Evolutionary conservation across 768 basidiomycete genomes (phyloP).

Genomic region (Dioszegia crocea): DNA sequence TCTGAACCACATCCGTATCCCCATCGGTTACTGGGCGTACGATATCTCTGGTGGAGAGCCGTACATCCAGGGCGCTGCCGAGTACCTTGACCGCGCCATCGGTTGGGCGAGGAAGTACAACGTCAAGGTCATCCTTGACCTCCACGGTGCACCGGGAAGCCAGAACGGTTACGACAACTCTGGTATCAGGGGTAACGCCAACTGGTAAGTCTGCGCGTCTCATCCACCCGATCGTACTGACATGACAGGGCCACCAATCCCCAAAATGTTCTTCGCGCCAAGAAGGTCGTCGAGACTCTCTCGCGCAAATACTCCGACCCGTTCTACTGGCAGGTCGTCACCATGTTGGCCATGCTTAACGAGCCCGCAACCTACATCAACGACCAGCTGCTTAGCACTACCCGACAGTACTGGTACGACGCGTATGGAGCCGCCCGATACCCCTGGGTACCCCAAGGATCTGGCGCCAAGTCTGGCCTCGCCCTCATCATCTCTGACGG

Average conservation of each 20-base stretch:
- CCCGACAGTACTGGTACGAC: constrained; percentile 44
- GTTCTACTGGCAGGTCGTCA: constrained; percentile 44
- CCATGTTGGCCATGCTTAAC: constrained; percentile 46
- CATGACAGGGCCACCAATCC: constrained; percentile 21
- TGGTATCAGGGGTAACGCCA: constrained; percentile 36
- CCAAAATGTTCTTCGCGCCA: constrained; percentile 40
- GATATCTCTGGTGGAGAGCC: constrained; percentile 44
- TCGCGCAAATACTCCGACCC: constrained; percentile 43
- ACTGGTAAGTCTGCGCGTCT: constrained; percentile 36
- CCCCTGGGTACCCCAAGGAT: constrained; percentile 34
- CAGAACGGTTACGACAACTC: constrained; percentile 49
- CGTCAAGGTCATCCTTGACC: constrained; percentile 47
- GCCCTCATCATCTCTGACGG: constrained; percentile 43
- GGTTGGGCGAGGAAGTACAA: constrained; percentile 44
- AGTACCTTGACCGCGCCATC: constrained; percentile 47
- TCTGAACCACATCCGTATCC: constrained; percentile 46
- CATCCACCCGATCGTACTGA: background rate
- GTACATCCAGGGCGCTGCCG: constrained; percentile 44
- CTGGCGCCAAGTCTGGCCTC: constrained; percentile 27
- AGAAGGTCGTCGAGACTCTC: constrained; percentile 31
- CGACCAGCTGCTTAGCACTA: constrained; percentile 28
- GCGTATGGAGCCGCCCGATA: constrained; percentile 47
- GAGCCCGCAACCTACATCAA: constrained; percentile 45
- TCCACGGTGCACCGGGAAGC: constrained; percentile 47
- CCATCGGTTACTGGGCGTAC: constrained; percentile 48